Base-by-base conservation (phyloP, 768 basidiomycete genomes). In the Agrocybe pediades region DNA sequence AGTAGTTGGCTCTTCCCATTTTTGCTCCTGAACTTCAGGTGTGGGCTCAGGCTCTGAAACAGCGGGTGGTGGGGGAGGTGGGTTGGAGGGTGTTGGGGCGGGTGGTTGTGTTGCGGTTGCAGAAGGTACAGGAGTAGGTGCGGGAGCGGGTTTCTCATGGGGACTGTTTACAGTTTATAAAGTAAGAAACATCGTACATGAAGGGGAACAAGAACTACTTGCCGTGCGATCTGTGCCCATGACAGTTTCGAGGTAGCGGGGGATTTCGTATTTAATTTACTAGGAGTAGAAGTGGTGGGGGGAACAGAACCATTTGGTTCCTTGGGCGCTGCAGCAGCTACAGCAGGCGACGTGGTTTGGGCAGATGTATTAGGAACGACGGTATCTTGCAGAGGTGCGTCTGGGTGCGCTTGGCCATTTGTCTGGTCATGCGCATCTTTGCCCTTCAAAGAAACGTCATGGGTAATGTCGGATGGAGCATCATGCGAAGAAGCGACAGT, bases 191-290 rank as follows among this genome's bases (percentile, higher is more conserved):
- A 41, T 21, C 25, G 16, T 9, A 40, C 25, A n/a, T 17, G 20
- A 40, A 45, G 5, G 54, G 25, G 23, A 21, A 54, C 36, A 36
- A 56, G 41, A 26, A 46, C 24, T 52, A 71, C 79, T 6, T 64
- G 88, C 90, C 86, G 78, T 57, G 91, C 90, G 65, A 93, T 78
- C 63, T 93, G 88, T 7, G 91, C 91, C 90, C 90, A 93, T 29
- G 91, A 92, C 55, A 89, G 69, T 73, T 91, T 90, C 7, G 88
- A 84, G 11, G 82, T 87, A 24, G 87, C 83, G 40, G 89, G 87
- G 9, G 81, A 75, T 71, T 85, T 88, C 13, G 71, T 64, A 33
- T 69, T 59, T 52, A 62, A 68, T 58, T 71, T 78, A 58, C 56
- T 65, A 17, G 68, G 51, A n/a, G 71, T 62, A 11, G 46, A 47